phyloP scores from a whole-genome alignment of 2,329 filamentous ascomycete genomes.

The Fusarium burgessii region DNA sequence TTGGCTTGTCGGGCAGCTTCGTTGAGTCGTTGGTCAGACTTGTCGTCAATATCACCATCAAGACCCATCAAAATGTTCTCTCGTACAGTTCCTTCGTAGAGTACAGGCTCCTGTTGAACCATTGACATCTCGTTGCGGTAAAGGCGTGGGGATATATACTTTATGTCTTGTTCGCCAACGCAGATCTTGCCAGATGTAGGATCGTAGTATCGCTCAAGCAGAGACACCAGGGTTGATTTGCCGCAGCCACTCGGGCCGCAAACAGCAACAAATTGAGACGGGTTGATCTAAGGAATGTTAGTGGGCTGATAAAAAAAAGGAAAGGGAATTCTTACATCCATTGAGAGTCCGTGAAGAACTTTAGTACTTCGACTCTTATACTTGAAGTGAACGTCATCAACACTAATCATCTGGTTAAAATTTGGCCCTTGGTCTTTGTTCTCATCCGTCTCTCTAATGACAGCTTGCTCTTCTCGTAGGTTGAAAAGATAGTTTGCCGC shows the following conservation, averaged over 20 bases:
- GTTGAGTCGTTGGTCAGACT: conserved; percentile 49
- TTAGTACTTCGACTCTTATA: conserved; percentile 18
- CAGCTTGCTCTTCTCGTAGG: conserved; percentile 51
- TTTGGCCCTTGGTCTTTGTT: conserved; percentile 48
- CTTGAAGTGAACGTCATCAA: conserved; percentile 20
- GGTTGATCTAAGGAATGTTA: conserved; percentile 31
- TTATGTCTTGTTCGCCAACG: conserved; percentile 46
- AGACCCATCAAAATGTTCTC: conserved; percentile 66
- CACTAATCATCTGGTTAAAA: conserved; percentile 24
- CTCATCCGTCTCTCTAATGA: conserved; percentile 52
- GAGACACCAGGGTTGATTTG: conserved; percentile 69
- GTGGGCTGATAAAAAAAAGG: conserved; percentile 33
- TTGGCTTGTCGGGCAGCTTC: conserved; percentile 61
- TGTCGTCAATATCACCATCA: conserved; percentile 24
- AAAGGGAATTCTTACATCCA: neutral
- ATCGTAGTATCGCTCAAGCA: conserved; percentile 60
- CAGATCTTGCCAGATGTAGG: conserved; percentile 49
- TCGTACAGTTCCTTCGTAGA: conserved; percentile 63
- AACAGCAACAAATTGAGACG: conserved; percentile 61
- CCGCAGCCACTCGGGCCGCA: conserved; percentile 70
- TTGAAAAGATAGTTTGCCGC: conserved; percentile 60
- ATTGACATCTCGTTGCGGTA: conserved; percentile 53
- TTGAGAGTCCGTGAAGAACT: conserved; percentile 15
- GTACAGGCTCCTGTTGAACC: conserved; percentile 55
- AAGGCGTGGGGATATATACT: conserved; percentile 37